Evolutionary conservation across 306 rosid species (phyloP), one percentile per base, ranked within the genome.

Genomic region (Arachis hypogaea): DNA sequence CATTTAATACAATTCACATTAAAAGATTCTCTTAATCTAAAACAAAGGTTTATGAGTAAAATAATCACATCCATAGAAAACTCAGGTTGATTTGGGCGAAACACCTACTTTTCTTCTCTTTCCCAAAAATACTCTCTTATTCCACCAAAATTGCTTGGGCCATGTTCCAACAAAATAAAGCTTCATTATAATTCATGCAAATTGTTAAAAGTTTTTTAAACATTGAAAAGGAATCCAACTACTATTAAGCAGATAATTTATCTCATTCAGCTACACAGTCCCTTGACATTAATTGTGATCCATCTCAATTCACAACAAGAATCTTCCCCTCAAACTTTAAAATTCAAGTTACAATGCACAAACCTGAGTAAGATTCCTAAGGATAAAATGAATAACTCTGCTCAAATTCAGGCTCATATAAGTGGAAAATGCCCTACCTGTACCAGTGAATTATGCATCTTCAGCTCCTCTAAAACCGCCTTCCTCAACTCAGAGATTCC

Each of bases 361-460:
- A 55, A 56, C 59, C 55, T 44, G 22, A 36, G 14, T 28, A 52
- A 29, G 69, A 62, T 40, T 50, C 59, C 14, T 28, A 29, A 40
- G 18, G 8, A 36, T 11, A 42, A 12, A 44, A 67, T 45, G 49
- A 66, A 59, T 43, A 36, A 45, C 11, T 41, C 11, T 28, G 33
- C 30, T 70, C 58, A 42, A 68, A 42, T 72, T 47, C 47, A 75
- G 43, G 6, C 42, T 58, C 36, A 11, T 66, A 22, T 18, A 45
- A 42, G 7, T 3, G 9, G 29, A 49, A 62, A 60, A n/a, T 18
- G 49, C 61, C 65, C 51, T 82, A 88, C 98, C 97, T 84, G 78
- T 75, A 86, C 93, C 66, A 90, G 71, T 30, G 90, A 86, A 81
- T 81, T 68, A 69, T 92, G 99, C 98, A 88, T 80, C 75, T 73